Percentiles rank a stretch among this genome's conserved stretches.
Evolutionary conservation across 441 rosid species (phyloP).

Genomic region (Adansonia madagascariensis): DNA sequence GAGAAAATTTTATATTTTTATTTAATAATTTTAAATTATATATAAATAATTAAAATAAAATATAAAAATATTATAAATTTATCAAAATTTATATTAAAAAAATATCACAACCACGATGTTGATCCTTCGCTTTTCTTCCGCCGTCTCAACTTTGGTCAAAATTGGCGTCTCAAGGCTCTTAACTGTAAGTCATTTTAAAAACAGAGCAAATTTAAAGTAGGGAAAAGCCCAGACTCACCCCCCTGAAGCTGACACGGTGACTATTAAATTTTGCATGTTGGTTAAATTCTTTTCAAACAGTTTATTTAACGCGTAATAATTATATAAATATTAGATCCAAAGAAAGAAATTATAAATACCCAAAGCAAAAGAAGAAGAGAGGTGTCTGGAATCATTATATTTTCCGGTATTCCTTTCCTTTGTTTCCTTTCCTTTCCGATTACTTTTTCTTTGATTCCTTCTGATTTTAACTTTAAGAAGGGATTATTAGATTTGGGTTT

Average conservation of each 20-base stretch:
- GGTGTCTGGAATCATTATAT: slow-evolving; percentile 35
- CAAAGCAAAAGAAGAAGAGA: neutral
- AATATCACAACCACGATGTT: no score
- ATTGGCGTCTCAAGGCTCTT: neutral
- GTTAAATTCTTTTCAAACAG: neutral
- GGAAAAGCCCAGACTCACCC: no score
- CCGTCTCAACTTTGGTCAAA: neutral
- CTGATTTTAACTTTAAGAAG: neutral
- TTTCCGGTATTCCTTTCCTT: neutral
- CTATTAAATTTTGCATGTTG: no score
- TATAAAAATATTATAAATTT: no score
- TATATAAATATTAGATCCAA: neutral
- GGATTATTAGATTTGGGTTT: neutral
- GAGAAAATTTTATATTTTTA: no score
- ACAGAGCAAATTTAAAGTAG: no score
- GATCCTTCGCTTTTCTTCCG: neutral
- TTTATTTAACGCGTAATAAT: neutral
- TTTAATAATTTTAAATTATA: no score
- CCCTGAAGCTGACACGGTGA: no score
- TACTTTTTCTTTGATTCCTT: neutral
- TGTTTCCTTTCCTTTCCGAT: neutral
- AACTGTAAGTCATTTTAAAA: neutral
- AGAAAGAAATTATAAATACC: neutral
- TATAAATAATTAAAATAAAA: no score
- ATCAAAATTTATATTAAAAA: no score